Evolutionary conservation across 2,329 filamentous ascomycete species (phyloP).

Genomic region (Trichoderma polysporum): DNA sequence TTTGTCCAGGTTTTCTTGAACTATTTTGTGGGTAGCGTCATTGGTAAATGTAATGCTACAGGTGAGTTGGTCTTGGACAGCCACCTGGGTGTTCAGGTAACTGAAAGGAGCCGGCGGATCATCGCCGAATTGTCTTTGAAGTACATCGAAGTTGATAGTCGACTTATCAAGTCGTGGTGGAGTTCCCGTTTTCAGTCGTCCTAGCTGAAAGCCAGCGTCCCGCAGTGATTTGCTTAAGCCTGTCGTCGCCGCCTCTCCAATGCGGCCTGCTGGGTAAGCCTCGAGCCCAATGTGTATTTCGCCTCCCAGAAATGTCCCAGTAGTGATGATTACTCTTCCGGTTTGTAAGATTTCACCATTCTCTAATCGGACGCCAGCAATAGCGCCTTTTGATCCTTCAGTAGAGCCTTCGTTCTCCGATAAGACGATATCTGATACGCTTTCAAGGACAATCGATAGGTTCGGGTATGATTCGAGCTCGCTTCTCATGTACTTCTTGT

Average conservation of each 20-base stretch:
- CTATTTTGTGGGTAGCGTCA: constrained; percentile 74
- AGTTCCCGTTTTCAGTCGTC: constrained; percentile 92
- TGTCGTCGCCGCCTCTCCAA: constrained; percentile 91
- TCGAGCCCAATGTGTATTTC: constrained; percentile 95
- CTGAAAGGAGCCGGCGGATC: constrained; percentile 87
- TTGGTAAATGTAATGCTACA: constrained; percentile 91
- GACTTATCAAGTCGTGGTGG: constrained; percentile 80
- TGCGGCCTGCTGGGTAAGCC: constrained; percentile 79
- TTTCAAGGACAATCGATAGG: constrained; percentile 77
- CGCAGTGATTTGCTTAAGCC: constrained; percentile 87
- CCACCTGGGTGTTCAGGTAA: constrained; percentile 76
- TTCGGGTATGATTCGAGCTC: constrained; percentile 78
- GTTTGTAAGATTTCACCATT: constrained; percentile 82
- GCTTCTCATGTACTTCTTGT: constrained; percentile 86
- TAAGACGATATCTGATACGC: constrained; percentile 83
- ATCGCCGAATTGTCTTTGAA: constrained; percentile 78
- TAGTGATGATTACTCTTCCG: constrained; percentile 86
- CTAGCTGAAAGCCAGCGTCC: constrained; percentile 85
- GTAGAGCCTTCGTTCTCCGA: constrained; percentile 48
- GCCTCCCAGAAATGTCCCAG: constrained; percentile 89
- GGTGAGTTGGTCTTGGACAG: constrained; percentile 77
- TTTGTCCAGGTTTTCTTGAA: constrained; percentile 88
- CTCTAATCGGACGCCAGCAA: constrained; percentile 82
- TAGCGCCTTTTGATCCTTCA: constrained; percentile 61
- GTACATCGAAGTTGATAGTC: constrained; percentile 73